These are phyloP conservation scores for Lactifluus hygrophoroides DNA, from an alignment of 768 basidiomycete genomes.

Conservation along the genomic window DNA sequence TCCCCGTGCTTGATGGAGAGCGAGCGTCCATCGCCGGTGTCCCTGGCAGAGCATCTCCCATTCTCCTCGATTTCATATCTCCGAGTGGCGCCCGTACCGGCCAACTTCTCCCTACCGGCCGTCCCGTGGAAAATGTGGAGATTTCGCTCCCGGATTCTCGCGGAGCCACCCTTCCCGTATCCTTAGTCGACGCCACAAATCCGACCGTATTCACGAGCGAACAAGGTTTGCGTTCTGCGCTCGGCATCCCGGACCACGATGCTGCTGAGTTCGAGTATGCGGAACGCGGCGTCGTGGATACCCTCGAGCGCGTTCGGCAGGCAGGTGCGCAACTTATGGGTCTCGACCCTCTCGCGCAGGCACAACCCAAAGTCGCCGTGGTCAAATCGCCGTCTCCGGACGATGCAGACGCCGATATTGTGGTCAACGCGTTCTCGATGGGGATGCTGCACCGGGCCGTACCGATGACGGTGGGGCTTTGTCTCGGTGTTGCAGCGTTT, in stretches of 20 bases:
- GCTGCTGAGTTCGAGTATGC: constrained; percentile 21
- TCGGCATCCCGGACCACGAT: constrained; percentile 28
- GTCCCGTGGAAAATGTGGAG: constrained; percentile 37
- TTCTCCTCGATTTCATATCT: constrained; percentile 54
- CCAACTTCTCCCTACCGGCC: constrained; percentile 55
- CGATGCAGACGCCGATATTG: constrained; percentile 38
- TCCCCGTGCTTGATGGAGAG: constrained; percentile 37
- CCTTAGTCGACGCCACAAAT: constrained; percentile 67
- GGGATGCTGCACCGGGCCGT: constrained; percentile 63
- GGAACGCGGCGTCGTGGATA: constrained; percentile 17
- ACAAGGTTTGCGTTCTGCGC: constrained; percentile 33
- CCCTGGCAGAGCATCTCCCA: constrained; percentile 53
- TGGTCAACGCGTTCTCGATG: constrained; percentile 59
- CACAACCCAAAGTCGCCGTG: constrained; percentile 64
- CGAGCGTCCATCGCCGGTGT: constrained; percentile 61
- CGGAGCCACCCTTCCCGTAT: constrained; percentile 29
- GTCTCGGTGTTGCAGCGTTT: constrained; percentile 55
- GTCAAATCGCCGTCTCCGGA: constrained; percentile 32
- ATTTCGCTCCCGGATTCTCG: constrained; percentile 23
- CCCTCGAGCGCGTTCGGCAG: constrained; percentile 48
- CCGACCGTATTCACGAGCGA: constrained; percentile 57
- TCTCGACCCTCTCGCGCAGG: constrained; percentile 51
- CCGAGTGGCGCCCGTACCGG: constrained; percentile 68
- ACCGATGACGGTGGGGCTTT: constrained; percentile 65
- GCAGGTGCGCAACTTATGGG: constrained; percentile 53